These are phyloP conservation scores for Kodamaea anthophila DNA, from an alignment of 1,139 yeast species.

Conservation along the genomic window DNA sequence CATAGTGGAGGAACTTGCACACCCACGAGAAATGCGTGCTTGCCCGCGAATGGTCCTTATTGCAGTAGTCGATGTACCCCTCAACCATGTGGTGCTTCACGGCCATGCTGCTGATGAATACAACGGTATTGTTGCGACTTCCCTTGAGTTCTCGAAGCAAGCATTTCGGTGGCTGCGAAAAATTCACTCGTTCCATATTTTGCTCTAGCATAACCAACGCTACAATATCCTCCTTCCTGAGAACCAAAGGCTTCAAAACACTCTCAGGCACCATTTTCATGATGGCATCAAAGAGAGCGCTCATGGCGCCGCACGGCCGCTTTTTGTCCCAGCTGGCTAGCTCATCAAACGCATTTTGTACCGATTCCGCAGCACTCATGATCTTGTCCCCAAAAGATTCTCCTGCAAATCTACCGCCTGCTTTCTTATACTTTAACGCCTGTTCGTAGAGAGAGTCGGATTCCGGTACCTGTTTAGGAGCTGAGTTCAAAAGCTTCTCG, in stretches of 20 bases:
- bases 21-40: constrained; percentile 17
- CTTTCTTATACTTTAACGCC: constrained; percentile 14
- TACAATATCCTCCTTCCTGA: constrained; percentile 7
- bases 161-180: constrained; percentile 7
- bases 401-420: constrained; percentile 5
- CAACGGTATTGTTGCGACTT: constrained; percentile 3
- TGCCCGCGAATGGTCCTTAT: constrained; percentile 8
- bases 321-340: neutral
- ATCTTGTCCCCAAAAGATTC: constrained; percentile 8
- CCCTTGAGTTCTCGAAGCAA: constrained; percentile 11
- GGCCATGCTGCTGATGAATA: constrained; percentile 9
- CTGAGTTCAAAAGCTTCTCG: too few species aligned
- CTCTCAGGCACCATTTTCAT: constrained; percentile 18
- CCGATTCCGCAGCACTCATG: constrained; percentile 2
- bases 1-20: constrained; percentile 11
- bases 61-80: constrained; percentile 13
- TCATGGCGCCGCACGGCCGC: constrained; percentile 4
- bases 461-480: too few species aligned
- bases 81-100: constrained; percentile 13
- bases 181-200: constrained; percentile 11
- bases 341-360: constrained; percentile 1
- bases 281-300: constrained; percentile 13
- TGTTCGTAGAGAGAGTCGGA: constrained; percentile 15
- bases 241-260: constrained; percentile 15
- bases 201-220: constrained; percentile 8